A percentile compares a stretch with the other conserved stretches of the same genome.
These are phyloP conservation scores for Nicotiana knightiana DNA, from an alignment of 257 asterid species.

Conservation along the genomic window DNA sequence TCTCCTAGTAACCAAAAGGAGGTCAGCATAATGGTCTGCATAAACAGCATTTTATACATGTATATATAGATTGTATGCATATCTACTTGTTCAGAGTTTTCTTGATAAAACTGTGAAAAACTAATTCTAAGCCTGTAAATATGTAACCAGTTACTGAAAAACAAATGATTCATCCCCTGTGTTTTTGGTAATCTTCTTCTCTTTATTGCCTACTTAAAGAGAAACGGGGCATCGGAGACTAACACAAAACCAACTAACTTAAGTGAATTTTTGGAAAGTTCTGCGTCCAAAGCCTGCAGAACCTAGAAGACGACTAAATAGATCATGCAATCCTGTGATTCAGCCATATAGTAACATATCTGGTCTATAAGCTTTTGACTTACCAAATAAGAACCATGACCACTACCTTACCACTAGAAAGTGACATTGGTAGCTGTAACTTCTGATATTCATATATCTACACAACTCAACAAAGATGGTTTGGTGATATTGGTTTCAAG, in stretches of 20 bases:
- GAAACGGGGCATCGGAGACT: background rate
- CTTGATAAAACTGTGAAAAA: background rate
- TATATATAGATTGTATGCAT: too few species aligned
- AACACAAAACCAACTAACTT: background rate
- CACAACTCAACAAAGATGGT: too few species aligned
- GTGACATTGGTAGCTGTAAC: too few species aligned
- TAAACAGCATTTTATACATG: too few species aligned
- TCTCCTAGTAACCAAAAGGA: conserved; percentile 45
- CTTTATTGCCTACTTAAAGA: background rate
- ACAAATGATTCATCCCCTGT: background rate
- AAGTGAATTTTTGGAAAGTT: background rate
- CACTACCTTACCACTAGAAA: too few species aligned
- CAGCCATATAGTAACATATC: background rate
- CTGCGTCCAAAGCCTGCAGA: background rate
- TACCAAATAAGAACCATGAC: background rate
- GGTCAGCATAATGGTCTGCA: background rate
- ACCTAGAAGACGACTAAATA: background rate
- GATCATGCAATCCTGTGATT: background rate
- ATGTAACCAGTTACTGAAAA: background rate
- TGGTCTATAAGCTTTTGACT: background rate
- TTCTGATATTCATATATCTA: too few species aligned
- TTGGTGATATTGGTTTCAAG: too few species aligned
- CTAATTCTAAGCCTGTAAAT: background rate
- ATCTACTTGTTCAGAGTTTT: background rate
- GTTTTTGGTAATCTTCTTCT: background rate